These are phyloP conservation scores for Cyphellophora europaea DNA, from an alignment of 2,329 filamentous ascomycete genomes.

Conservation along the genomic window DNA sequence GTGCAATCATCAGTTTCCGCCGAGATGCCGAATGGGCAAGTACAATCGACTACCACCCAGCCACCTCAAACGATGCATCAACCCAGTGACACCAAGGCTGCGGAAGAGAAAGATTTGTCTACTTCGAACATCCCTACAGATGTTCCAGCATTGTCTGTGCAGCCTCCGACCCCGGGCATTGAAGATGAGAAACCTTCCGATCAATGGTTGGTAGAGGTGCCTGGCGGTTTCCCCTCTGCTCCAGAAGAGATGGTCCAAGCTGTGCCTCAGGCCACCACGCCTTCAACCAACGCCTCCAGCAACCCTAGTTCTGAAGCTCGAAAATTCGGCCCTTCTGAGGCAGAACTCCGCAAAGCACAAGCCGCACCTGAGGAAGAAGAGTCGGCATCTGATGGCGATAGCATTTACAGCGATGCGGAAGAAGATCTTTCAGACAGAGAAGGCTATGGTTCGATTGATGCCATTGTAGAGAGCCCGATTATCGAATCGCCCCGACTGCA, in stretches of 20 bases:
- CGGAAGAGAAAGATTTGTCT: not conserved
- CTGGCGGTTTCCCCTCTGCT: constrained; percentile 48
- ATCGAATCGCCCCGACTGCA: constrained; percentile 3
- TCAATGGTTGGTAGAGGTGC: constrained; percentile 38
- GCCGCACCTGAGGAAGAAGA: constrained; percentile 6
- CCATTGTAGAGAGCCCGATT: constrained; percentile 32
- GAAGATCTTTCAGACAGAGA: constrained; percentile 23
- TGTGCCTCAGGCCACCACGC: not conserved
- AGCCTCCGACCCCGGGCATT: constrained; percentile 37
- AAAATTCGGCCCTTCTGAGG: not conserved
- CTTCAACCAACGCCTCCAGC: constrained; percentile 2
- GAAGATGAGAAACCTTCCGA: constrained; percentile 24
- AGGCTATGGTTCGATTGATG: constrained; percentile 41
- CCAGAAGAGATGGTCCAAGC: constrained; percentile 5
- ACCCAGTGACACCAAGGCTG: constrained; percentile 1
- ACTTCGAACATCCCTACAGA: not conserved
- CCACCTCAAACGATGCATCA: not conserved
- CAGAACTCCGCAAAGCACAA: not conserved
- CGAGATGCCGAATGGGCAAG: not conserved
- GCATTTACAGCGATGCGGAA: constrained; percentile 35
- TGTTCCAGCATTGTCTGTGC: constrained; percentile 36
- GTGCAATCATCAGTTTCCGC: no score
- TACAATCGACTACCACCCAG: not conserved
- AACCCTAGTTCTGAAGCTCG: not conserved
- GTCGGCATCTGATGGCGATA: constrained; percentile 23